Evolutionary conservation across 2,329 filamentous ascomycete genomes (phyloP).

Genomic region (Chalaropsis thielavioides): DNA sequence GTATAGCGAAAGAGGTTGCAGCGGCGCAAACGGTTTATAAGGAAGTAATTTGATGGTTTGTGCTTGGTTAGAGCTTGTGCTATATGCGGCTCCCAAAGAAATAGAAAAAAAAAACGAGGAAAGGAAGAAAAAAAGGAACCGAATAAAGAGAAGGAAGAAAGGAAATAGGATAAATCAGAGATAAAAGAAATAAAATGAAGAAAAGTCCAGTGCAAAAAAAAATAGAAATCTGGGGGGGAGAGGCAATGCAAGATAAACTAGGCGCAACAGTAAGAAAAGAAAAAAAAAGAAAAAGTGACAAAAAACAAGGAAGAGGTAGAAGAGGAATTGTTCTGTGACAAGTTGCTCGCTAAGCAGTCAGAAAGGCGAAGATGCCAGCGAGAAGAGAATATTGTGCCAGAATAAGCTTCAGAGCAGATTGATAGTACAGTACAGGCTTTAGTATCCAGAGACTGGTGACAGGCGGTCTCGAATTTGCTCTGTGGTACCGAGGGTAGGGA

Average conservation of each 20-base stretch:
- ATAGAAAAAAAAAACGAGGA: not conserved
- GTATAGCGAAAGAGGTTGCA: not conserved
- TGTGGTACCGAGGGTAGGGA: not conserved
- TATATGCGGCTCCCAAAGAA: constrained; percentile 1
- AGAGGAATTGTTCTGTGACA: not conserved
- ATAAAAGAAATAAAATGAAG: not conserved
- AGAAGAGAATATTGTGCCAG: no score
- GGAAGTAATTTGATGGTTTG: constrained; percentile 4
- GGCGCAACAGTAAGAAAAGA: not conserved
- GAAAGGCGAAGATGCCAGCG: no score
- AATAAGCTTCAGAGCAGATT: not conserved
- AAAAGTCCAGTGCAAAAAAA: not conserved
- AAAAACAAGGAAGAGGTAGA: not conserved
- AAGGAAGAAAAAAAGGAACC: not conserved
- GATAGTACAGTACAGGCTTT: not conserved
- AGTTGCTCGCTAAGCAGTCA: not conserved
- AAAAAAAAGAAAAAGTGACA: not conserved
- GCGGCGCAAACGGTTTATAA: constrained; percentile 7
- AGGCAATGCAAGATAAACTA: not conserved
- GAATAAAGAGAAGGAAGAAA: not conserved
- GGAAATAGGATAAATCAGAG: not conserved
- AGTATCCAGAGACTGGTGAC: not conserved
- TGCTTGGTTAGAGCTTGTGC: constrained; percentile 4
- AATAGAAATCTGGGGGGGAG: constrained; percentile 1
- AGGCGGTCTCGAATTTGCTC: not conserved